phyloP scores from a whole-genome alignment of 169 alveolate species.

The Eimeria maxima region DNA sequence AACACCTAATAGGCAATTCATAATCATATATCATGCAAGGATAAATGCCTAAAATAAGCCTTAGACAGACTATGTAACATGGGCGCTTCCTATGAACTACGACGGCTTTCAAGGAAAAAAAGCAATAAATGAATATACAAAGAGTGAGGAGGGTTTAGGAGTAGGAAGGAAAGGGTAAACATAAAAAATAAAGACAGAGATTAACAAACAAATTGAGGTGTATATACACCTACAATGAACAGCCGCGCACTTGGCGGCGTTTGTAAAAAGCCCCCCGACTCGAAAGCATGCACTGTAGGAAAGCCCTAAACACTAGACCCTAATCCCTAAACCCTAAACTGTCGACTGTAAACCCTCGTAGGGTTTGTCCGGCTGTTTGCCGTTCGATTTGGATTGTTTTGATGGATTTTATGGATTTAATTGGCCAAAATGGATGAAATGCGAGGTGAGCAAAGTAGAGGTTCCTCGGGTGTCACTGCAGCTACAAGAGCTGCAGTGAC shows the following conservation, averaged over 20 bases:
- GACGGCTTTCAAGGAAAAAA: background rate
- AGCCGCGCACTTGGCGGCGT: constrained; percentile 19
- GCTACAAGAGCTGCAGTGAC: background rate
- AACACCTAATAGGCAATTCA: background rate
- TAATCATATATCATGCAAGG: background rate
- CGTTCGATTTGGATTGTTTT: background rate
- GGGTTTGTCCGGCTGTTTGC: constrained; percentile 19
- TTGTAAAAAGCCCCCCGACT: constrained; percentile 26
- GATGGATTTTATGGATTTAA: background rate
- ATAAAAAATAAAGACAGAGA: background rate
- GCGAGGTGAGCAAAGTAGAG: constrained; percentile 37
- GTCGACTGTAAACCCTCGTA: constrained; percentile 20
- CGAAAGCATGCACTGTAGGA: constrained; percentile 35
- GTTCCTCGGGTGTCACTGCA: constrained; percentile 35
- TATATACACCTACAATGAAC: background rate
- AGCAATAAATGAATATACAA: too few species aligned
- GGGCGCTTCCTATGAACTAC: background rate
- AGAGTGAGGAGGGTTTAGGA: background rate
- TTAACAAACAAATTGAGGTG: background rate
- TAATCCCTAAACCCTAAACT: background rate
- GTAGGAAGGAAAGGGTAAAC: background rate
- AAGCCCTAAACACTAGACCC: constrained; percentile 19
- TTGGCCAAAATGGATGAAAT: constrained; percentile 52
- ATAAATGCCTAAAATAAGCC: background rate
- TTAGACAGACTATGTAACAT: background rate